Evolutionary conservation across 139 green algal genomes (phyloP).

Genomic region (Tetraselmis chui): DNA sequence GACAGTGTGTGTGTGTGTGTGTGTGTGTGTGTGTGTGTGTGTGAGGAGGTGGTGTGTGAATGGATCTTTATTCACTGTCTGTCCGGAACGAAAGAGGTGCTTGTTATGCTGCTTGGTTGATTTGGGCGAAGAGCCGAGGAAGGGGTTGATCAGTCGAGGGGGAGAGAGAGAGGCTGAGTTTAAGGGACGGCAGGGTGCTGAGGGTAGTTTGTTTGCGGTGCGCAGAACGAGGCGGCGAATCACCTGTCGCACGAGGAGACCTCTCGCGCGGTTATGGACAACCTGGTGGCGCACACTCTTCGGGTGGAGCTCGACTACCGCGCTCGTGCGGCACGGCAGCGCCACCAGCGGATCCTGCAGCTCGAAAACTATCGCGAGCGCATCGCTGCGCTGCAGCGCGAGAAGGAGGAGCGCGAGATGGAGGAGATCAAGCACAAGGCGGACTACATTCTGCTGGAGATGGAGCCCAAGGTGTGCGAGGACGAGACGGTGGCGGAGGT

Average conservation of each 20-base stretch:
- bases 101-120: too few relatives aligned
- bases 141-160: too few relatives aligned
- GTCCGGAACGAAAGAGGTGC: too few relatives aligned
- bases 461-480: conserved; percentile 11
- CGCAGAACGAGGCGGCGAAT: not conserved
- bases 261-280: not conserved
- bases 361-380: not conserved
- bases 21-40: not conserved
- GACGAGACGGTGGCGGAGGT: conserved; percentile 2
- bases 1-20: not conserved
- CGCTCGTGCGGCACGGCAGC: not conserved
- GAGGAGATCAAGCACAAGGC: not conserved
- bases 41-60: too few relatives aligned
- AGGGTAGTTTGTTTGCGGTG: too few relatives aligned
- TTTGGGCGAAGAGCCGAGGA: too few relatives aligned
- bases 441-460: not conserved
- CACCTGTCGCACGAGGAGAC: conserved; percentile 1
- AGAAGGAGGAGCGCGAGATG: conserved; percentile 25
- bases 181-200: too few relatives aligned
- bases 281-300: conserved; percentile 1
- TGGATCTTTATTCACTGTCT: too few relatives aligned
- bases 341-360: not conserved
- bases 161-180: too few relatives aligned
- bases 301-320: conserved; percentile 5
- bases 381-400: conserved; percentile 19